Percentiles rank a stretch among this genome's conserved stretches.
These are phyloP conservation scores for Fusarium pseudoanthophilum DNA, from an alignment of 2,329 filamentous ascomycete genomes.

Conservation along the genomic window DNA sequence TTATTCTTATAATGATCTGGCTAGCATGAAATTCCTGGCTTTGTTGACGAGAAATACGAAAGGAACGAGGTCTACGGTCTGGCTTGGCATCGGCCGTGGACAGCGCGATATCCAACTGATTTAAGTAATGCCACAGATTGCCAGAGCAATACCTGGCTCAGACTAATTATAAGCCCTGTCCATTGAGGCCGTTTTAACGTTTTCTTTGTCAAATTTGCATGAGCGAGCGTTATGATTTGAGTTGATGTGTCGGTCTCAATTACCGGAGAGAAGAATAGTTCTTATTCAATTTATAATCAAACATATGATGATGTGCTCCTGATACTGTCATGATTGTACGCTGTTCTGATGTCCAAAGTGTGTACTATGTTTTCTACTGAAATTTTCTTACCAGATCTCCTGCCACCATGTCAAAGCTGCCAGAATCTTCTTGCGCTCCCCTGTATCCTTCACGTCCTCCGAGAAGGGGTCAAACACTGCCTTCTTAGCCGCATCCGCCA, in stretches of 20 bases:
- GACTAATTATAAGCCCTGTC: neutral
- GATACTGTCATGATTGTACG: neutral
- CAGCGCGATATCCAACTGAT: neutral
- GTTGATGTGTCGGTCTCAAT: neutral
- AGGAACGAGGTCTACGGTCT: too few relatives aligned
- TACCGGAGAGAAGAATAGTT: neutral
- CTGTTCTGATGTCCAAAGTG: neutral
- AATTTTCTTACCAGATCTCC: conserved; percentile 64
- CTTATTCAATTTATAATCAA: neutral
- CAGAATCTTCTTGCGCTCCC: conserved; percentile 53
- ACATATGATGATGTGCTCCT: neutral
- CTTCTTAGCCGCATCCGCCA: conserved; percentile 65
- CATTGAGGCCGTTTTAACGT: neutral
- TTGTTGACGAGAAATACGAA: neutral
- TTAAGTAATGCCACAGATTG: neutral
- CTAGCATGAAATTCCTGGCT: neutral
- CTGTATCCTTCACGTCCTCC: conserved; percentile 49
- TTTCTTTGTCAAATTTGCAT: conserved; percentile 11
- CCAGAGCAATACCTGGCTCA: neutral
- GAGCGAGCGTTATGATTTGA: conserved; percentile 28
- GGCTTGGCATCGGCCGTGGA: neutral
- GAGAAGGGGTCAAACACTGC: conserved; percentile 63
- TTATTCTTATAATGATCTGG: neutral
- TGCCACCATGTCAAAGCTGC: conserved; percentile 62
- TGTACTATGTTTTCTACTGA: neutral